phyloP scores from a whole-genome alignment of 768 basidiomycete species.

The Collybiopsis confluens region DNA sequence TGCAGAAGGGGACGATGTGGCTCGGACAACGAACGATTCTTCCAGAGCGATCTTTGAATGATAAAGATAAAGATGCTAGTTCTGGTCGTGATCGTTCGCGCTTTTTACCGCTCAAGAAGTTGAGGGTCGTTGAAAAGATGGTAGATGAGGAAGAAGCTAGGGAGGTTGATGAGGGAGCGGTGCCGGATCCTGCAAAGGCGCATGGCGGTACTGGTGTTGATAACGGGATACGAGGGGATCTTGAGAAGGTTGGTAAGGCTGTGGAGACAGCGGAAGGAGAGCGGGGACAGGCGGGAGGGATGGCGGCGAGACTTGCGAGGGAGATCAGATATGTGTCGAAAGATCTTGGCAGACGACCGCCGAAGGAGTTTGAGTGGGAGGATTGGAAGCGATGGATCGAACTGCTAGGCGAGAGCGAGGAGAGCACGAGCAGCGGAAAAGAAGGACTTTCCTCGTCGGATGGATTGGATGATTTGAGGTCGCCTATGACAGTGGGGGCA shows the following conservation, averaged over 20 bases:
- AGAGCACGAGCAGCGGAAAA: background rate
- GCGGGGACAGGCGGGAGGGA: slow-evolving; percentile 19
- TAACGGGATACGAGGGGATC: slow-evolving; percentile 16
- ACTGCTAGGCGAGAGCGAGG: slow-evolving; percentile 21
- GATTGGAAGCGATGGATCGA: slow-evolving; percentile 31
- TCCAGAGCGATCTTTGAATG: slow-evolving; percentile 17
- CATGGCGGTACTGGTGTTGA: background rate
- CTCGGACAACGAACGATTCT: slow-evolving; percentile 22
- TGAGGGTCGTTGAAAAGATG: slow-evolving; percentile 2
- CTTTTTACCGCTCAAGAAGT: slow-evolving; percentile 1
- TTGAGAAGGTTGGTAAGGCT: slow-evolving; percentile 27
- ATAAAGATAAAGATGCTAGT: background rate
- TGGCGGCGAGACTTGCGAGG: slow-evolving; percentile 24
- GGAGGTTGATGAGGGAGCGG: slow-evolving; percentile 5
- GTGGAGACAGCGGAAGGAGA: slow-evolving; percentile 29
- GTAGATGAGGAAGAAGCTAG: background rate
- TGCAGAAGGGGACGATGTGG: slow-evolving; percentile 29
- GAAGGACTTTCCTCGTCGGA: background rate
- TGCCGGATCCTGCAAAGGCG: background rate
- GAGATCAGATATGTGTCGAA: slow-evolving; percentile 26
- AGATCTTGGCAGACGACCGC: slow-evolving; percentile 24
- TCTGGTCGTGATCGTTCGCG: background rate
- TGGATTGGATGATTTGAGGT: background rate
- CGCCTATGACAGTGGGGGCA: slow-evolving; percentile 10
- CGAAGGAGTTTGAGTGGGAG: slow-evolving; percentile 29